These are phyloP conservation scores for Metarhizium robertsii DNA, from an alignment of 2,329 filamentous ascomycete species.

Conservation along the genomic window DNA sequence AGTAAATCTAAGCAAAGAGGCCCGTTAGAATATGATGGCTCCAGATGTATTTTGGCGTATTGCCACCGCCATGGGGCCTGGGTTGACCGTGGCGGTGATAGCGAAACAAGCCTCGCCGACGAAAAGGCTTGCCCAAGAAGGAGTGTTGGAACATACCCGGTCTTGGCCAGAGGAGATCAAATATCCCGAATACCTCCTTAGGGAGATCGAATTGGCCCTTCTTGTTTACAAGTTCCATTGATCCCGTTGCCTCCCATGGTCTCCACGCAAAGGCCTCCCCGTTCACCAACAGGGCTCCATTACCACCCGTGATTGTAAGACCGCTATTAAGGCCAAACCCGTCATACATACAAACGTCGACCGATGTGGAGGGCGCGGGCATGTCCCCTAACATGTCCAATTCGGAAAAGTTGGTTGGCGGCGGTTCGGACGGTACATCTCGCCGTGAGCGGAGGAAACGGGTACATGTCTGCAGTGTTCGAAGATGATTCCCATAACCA, in stretches of 20 bases:
- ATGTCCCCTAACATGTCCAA: slow-evolving; percentile 73
- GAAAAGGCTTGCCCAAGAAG: not conserved
- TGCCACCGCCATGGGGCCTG: not conserved
- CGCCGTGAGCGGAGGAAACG: slow-evolving; percentile 9
- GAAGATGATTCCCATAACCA: not conserved
- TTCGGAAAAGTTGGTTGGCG: slow-evolving; percentile 54
- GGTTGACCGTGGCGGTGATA: not conserved
- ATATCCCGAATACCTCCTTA: slow-evolving; percentile 60
- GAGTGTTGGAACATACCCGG: slow-evolving; percentile 52
- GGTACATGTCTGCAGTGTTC: slow-evolving; percentile 9
- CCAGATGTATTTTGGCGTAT: not conserved
- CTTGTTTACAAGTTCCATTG: slow-evolving; percentile 52
- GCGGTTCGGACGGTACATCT: slow-evolving; percentile 21
- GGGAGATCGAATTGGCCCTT: slow-evolving; percentile 77
- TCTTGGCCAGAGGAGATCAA: slow-evolving; percentile 76
- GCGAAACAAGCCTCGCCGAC: not conserved
- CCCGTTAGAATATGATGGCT: not conserved
- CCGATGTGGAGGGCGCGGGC: slow-evolving; percentile 67
- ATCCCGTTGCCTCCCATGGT: slow-evolving; percentile 57
- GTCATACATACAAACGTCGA: slow-evolving; percentile 72
- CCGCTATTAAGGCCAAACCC: slow-evolving; percentile 86
- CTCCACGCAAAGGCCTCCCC: slow-evolving; percentile 86
- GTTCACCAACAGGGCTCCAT: slow-evolving; percentile 68
- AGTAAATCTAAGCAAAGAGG: slow-evolving; percentile 55
- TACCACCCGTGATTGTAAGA: slow-evolving; percentile 55